Percentiles rank a stretch among this genome's conserved stretches.
These are phyloP conservation scores for Ligustrum vulgare DNA, from an alignment of 257 asterid species.

Conservation along the genomic window DNA sequence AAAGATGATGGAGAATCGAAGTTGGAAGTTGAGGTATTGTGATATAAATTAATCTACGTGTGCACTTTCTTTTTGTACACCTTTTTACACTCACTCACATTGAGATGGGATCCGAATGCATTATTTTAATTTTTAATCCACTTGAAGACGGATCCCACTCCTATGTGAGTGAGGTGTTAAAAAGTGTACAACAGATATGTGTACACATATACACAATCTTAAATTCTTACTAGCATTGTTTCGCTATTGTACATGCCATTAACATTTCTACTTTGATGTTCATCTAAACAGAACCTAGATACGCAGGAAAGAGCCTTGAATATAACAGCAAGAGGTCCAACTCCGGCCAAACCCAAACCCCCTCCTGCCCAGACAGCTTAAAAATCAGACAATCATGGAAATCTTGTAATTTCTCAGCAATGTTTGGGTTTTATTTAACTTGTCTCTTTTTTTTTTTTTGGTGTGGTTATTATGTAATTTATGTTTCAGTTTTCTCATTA, in stretches of 20 bases:
- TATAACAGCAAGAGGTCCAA: constrained; percentile 3
- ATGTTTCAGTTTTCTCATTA: background rate
- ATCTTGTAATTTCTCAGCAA: background rate
- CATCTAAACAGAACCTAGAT: background rate
- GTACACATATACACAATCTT: no score
- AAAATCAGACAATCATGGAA: background rate
- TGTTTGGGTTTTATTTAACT: background rate
- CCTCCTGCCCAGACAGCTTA: background rate
- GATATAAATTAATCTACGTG: no score
- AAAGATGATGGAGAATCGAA: background rate
- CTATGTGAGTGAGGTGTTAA: no score
- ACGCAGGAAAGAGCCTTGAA: background rate
- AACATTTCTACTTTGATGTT: background rate
- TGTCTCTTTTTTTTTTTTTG: background rate
- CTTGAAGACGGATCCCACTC: no score
- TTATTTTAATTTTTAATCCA: no score
- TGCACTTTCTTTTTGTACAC: no score
- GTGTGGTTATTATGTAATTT: background rate
- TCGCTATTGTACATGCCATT: background rate
- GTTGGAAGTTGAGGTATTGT: background rate
- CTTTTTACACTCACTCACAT: no score
- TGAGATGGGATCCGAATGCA: no score
- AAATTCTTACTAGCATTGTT: no score
- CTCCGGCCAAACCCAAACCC: background rate
- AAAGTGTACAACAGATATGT: no score